phyloP scores from a whole-genome alignment of 2,329 filamentous ascomycete species.

The Exophiala calicioides region DNA sequence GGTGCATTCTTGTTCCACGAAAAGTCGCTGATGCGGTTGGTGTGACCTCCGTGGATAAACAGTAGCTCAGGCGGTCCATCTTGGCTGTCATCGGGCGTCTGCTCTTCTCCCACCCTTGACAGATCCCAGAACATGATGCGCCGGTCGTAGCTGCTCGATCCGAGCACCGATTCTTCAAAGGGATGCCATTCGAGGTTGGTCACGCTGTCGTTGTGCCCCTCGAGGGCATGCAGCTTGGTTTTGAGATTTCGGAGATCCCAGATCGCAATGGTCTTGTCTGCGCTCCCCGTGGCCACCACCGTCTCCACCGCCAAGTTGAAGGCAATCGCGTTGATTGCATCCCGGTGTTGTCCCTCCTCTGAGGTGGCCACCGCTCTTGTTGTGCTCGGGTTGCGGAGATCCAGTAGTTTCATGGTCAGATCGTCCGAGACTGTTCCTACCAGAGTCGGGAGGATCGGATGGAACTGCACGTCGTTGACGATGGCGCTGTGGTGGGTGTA shows the following conservation, averaged over 20 bases:
- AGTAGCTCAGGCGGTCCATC: constrained; percentile 94
- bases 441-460: constrained; percentile 79
- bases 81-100: constrained; percentile 89
- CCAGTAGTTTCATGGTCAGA: constrained; percentile 86
- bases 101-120: constrained; percentile 87
- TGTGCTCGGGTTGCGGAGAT: constrained; percentile 70
- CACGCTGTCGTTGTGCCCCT: constrained; percentile 85
- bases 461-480: constrained; percentile 96
- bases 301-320: constrained; percentile 94
- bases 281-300: constrained; percentile 86
- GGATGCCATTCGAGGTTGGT: constrained; percentile 96
- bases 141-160: constrained; percentile 88
- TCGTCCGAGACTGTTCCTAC: constrained; percentile 96
- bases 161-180: constrained; percentile 81
- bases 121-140: constrained; percentile 97
- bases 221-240: constrained; percentile 83
- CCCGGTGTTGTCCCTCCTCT: constrained; percentile 73
- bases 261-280: constrained; percentile 90
- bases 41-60: constrained; percentile 99
- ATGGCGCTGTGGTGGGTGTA: constrained; percentile 88
- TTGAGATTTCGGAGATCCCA: constrained; percentile 94
- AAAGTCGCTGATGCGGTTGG: constrained; percentile 94
- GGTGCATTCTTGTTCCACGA: constrained; percentile 97
- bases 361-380: constrained; percentile 65
- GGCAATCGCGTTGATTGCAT: constrained; percentile 93